A percentile compares a stretch with the other conserved stretches of the same genome.
Conservation (phyloP, 768 basidiomycete genomes). For the Suillus placidus region DNA sequence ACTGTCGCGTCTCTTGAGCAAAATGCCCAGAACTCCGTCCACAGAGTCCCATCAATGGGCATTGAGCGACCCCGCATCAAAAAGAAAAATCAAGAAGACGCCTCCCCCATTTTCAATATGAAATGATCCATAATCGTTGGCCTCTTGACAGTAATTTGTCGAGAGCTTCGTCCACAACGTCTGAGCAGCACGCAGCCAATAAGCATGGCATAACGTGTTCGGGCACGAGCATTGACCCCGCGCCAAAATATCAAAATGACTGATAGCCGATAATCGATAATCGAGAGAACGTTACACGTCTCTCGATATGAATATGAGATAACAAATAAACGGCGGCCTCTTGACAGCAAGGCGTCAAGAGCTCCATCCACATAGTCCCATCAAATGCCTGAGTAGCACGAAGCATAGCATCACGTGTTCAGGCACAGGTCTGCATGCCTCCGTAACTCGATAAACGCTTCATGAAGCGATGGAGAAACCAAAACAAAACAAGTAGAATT, state of each 20-base stretch:
- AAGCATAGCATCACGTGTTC: not conserved
- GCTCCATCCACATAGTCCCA: not conserved
- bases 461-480: not conserved
- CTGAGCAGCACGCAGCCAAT: not conserved
- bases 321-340: not conserved
- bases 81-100: too few species aligned
- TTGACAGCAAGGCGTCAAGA: not conserved
- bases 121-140: too few species aligned
- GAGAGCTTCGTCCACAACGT: too few species aligned
- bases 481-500: too few species aligned
- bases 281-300: not conserved
- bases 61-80: too few species aligned
- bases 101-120: too few species aligned
- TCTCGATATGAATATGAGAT: not conserved
- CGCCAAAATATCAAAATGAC: not conserved
- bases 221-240: not conserved
- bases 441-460: not conserved
- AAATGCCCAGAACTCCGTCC: not conserved
- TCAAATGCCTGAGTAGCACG: not conserved
- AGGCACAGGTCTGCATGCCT: not conserved
- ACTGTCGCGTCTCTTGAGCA: not conserved
- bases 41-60: not conserved
- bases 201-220: not conserved
- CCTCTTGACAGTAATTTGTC: too few species aligned
- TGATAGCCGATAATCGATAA: not conserved